A percentile compares a stretch with the other conserved stretches of the same genome.
Evolutionary conservation across 108 stramenopile species (phyloP).

Genomic region (Skeletonema grethae): DNA sequence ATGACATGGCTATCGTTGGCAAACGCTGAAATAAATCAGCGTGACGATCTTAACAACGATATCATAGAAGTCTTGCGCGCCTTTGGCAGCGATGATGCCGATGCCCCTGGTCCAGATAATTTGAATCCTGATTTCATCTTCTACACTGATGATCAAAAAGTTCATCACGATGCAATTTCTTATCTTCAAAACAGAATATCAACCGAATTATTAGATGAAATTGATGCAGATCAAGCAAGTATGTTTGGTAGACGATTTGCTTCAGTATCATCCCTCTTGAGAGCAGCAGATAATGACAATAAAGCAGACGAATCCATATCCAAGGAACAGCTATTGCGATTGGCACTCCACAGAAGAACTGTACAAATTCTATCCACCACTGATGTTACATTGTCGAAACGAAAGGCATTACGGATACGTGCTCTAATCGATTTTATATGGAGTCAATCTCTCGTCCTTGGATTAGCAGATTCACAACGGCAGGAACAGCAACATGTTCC

Average conservation of each 20-base stretch:
- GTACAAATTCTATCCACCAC: slow-evolving; percentile 32
- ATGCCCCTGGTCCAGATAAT: slow-evolving; percentile 33
- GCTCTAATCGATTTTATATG: slow-evolving; percentile 41
- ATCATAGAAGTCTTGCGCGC: slow-evolving; percentile 14
- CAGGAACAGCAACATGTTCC: not conserved
- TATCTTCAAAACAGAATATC: slow-evolving; percentile 11
- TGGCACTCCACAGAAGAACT: slow-evolving; percentile 35
- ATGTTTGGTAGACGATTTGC: slow-evolving; percentile 43
- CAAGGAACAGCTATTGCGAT: slow-evolving; percentile 20
- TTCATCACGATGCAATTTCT: not conserved
- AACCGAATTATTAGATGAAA: slow-evolving; percentile 23
- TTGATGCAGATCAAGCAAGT: slow-evolving; percentile 34
- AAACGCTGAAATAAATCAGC: not conserved
- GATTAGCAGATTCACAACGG: slow-evolving; percentile 1
- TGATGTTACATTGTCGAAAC: slow-evolving; percentile 16
- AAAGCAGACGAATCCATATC: not conserved
- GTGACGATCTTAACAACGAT: slow-evolving; percentile 12
- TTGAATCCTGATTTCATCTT: slow-evolving; percentile 27
- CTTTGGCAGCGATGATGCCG: slow-evolving; percentile 22
- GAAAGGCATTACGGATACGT: slow-evolving; percentile 33
- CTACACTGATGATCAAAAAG: not conserved
- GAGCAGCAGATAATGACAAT: slow-evolving; percentile 12
- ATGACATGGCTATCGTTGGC: not conserved
- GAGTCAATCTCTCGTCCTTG: slow-evolving; percentile 30
- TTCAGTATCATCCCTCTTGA: slow-evolving; percentile 26